Evolutionary conservation across 1,139 yeast species (phyloP), one percentile per base, ranked within the genome.

Genomic region (Pichia sp.): DNA sequence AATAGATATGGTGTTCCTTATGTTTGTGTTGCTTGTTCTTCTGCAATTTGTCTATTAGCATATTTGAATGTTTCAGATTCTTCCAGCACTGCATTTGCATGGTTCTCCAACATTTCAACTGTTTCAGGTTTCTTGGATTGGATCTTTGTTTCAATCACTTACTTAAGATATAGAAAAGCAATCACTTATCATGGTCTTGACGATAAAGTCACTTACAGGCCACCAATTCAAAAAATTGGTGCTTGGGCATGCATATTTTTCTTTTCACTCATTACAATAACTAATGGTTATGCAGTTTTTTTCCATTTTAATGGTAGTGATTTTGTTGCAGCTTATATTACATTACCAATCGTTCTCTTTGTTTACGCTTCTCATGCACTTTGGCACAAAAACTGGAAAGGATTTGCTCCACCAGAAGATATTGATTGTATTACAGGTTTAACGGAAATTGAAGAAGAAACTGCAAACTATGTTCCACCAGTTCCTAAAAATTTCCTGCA

Each of bases 1-100:
- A 80, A 76, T 67, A 73, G 73, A 59, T 68, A 70, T 39, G 90
- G 88, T 52, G 80, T 80, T 51, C 90, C 89, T 16, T 55, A 57
- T 41, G 42, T 36, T 46, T 75, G 79, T 40, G 70, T 81, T 48
- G 59, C 69, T 15, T 61, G 71, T 44, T 61, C 68, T 35, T 68
- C 59, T 53, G 67, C 61, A 55, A 73, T 72, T 55, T 68, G 71
- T 11, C 61, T 66, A 36, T 55, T 76, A 53, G 62, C 68, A 0
- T 66, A 57, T 46, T 51, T 65, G 48, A 60, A 61, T 44, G 60
- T 59, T 39, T 63, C 67, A 12, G 56, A 55, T 44, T 53, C 61
- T 24, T 55, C 66, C 5, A 45, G 65, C 3, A 49, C 48, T 7
- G 71, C 67, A 1, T 66, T 66, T 54, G 53, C 59, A 18, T 68